A percentile compares a stretch with the other conserved stretches of the same genome.
Conservation (phyloP, 257 asterid genomes). For the Nicotiana benthamiana region DNA sequence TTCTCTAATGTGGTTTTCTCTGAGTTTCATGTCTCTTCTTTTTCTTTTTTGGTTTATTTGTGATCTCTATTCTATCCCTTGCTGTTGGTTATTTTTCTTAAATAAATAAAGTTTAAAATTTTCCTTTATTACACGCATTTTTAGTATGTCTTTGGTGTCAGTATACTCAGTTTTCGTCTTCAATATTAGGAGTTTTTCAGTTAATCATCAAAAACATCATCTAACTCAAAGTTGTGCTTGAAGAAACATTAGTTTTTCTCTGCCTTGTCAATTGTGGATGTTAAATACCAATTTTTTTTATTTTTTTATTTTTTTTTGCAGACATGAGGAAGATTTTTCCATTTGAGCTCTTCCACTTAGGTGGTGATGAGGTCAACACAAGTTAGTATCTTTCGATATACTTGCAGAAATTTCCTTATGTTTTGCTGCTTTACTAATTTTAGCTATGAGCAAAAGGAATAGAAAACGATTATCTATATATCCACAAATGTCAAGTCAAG, state of each 20-base stretch:
- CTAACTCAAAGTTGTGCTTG: background rate
- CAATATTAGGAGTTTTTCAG: background rate
- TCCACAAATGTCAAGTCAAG: background rate
- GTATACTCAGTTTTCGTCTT: too few relatives aligned
- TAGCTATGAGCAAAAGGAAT: background rate
- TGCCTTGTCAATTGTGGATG: conserved; percentile 7
- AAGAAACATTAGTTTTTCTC: background rate
- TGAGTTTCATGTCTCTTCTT: too few relatives aligned
- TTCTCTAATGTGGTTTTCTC: too few relatives aligned
- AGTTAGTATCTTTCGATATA: conserved; percentile 26
- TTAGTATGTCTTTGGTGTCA: too few relatives aligned
- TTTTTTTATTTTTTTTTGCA: conserved; percentile 16
- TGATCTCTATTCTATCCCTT: too few relatives aligned
- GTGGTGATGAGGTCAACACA: conserved; percentile 96
- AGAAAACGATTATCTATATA: background rate
- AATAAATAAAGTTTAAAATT: too few relatives aligned
- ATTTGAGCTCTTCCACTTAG: conserved; percentile 81
- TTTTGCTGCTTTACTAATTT: background rate
- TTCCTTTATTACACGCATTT: too few relatives aligned
- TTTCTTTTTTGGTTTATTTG: too few relatives aligned
- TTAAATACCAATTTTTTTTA: background rate
- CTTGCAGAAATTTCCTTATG: background rate
- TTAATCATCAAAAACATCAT: background rate
- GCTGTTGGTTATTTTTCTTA: too few relatives aligned
- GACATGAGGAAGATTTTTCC: conserved; percentile 84